A percentile compares a stretch with the other conserved stretches of the same genome.
Conservation (phyloP, 495 filamentous ascomycete species). For the Trichodelitschia bisporula region DNA sequence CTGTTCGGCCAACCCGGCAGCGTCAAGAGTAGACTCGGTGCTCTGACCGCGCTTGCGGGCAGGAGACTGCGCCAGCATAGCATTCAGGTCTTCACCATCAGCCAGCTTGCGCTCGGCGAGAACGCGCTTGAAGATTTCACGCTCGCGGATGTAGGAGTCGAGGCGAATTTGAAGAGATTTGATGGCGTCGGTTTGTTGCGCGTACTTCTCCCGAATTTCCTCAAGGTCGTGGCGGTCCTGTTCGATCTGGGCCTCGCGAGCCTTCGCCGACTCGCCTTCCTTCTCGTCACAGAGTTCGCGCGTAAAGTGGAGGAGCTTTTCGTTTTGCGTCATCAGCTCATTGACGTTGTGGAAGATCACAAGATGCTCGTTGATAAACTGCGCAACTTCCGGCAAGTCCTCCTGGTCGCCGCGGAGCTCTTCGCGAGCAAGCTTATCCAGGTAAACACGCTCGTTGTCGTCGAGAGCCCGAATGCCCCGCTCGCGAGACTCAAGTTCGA, state of each 20-base stretch:
- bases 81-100: conserved; percentile 30
- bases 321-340: conserved; percentile 75
- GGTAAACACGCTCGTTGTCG: conserved; percentile 32
- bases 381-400: conserved; percentile 40
- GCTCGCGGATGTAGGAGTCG: conserved; percentile 81
- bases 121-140: conserved; percentile 92
- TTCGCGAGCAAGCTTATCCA: conserved; percentile 47
- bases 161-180: conserved; percentile 51
- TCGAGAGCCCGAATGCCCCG: conserved; percentile 52
- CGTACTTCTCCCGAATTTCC: conserved; percentile 34
- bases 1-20: conserved; percentile 36
- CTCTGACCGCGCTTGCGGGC: conserved; percentile 12
- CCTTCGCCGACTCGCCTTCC: conserved; percentile 68
- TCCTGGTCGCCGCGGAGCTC: conserved; percentile 36
- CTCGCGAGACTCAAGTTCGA: conserved; percentile 55
- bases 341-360: conserved; percentile 60
- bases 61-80: conserved; percentile 38
- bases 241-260: conserved; percentile 39
- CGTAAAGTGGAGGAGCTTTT: conserved; percentile 53
- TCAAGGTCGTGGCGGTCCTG: conserved; percentile 51
- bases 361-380: conserved; percentile 65
- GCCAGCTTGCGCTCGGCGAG: conserved; percentile 46
- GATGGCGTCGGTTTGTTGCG: conserved; percentile 45
- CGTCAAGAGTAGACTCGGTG: no score
- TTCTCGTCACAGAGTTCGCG: conserved; percentile 67